Evolutionary conservation across 2,329 filamentous ascomycete genomes (phyloP).

Genomic region (Phialophora verrucosa): DNA sequence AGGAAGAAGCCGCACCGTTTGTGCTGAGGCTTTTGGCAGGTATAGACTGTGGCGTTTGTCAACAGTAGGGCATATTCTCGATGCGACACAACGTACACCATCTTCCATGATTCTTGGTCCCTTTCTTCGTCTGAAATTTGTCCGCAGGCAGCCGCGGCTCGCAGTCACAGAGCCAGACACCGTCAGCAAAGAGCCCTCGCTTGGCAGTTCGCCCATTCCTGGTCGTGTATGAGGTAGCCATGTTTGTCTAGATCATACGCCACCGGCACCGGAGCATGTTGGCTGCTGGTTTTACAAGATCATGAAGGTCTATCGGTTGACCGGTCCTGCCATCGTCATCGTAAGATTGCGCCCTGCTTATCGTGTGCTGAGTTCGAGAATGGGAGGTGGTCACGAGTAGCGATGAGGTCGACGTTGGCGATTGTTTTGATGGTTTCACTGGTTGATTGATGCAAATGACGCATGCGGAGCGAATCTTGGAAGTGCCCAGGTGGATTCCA

Average conservation of each 20-base stretch:
- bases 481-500: neutral
- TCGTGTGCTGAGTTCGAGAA: neutral
- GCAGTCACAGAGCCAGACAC: constrained; percentile 63
- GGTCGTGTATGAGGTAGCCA: constrained; percentile 33
- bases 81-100: constrained; percentile 52
- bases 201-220: constrained; percentile 37
- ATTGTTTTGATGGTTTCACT: neutral
- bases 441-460: constrained; percentile 29
- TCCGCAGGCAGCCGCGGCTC: constrained; percentile 59
- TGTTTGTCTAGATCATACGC: constrained; percentile 7
- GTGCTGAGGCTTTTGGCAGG: constrained; percentile 58
- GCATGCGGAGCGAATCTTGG: constrained; percentile 19
- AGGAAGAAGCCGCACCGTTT: constrained; percentile 65
- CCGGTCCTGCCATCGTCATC: neutral
- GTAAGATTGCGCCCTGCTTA: neutral
- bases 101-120: constrained; percentile 60
- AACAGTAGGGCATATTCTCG: constrained; percentile 7
- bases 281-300: neutral
- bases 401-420: neutral
- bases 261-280: neutral
- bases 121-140: constrained; percentile 64
- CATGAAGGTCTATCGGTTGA: neutral
- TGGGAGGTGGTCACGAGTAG: neutral
- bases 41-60: constrained; percentile 54
- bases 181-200: constrained; percentile 50